These are phyloP conservation scores for Lachnellula subtilissima DNA, from an alignment of 2,329 filamentous ascomycete species.

Conservation along the genomic window DNA sequence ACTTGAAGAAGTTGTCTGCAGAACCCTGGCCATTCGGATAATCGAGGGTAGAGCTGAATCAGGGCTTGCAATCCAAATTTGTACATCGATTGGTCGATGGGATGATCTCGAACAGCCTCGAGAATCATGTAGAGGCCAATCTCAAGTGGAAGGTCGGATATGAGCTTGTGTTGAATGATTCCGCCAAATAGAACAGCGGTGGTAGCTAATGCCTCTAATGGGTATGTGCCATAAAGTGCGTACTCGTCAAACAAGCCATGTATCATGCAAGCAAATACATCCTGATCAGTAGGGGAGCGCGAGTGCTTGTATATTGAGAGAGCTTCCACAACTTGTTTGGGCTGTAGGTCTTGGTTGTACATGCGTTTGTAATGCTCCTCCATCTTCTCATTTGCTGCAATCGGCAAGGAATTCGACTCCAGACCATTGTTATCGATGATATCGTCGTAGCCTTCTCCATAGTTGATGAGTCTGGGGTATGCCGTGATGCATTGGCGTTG, in stretches of 20 bases:
- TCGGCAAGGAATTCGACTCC: constrained; percentile 74
- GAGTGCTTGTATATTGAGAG: constrained; percentile 87
- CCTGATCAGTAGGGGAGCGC: constrained; percentile 76
- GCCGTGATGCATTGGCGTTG: constrained; percentile 86
- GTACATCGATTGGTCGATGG: constrained; percentile 85
- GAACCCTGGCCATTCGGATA: constrained; percentile 93
- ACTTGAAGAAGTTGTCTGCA: constrained; percentile 82
- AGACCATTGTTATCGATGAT: constrained; percentile 82
- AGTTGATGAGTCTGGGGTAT: constrained; percentile 94
- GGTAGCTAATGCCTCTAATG: constrained; percentile 89
- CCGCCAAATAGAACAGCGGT: constrained; percentile 96
- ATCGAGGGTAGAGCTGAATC: constrained; percentile 76
- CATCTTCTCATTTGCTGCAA: constrained; percentile 82
- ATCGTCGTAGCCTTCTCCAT: constrained; percentile 86
- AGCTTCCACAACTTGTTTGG: constrained; percentile 78
- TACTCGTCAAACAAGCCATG: constrained; percentile 97
- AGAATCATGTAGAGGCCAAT: constrained; percentile 96
- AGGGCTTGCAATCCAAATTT: constrained; percentile 96
- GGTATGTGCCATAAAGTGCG: constrained; percentile 90
- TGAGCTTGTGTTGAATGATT: constrained; percentile 88
- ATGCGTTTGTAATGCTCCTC: constrained; percentile 97
- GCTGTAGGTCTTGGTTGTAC: constrained; percentile 87
- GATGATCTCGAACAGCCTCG: constrained; percentile 86
- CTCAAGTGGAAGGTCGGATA: constrained; percentile 84
- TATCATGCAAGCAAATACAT: constrained; percentile 97